Evolutionary conservation across 1,139 yeast genomes (phyloP).

Genomic region (Saccharomyces pastorianus): DNA sequence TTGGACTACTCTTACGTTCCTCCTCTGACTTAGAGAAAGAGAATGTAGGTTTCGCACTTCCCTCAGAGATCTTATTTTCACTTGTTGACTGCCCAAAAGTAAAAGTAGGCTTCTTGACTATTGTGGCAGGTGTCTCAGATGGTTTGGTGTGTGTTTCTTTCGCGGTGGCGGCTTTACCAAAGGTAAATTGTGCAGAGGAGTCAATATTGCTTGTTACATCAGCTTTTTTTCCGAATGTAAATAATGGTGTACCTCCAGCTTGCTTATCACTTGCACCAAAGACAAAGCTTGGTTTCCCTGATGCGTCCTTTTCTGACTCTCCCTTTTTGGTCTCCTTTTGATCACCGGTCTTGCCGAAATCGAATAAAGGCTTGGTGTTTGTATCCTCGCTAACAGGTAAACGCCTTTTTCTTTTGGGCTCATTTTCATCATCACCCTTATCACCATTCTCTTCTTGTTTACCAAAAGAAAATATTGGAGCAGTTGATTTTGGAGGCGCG

Average conservation of each 20-base stretch:
- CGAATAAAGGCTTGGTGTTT: background rate
- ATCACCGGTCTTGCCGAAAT: conserved; percentile 6
- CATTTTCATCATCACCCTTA: conserved; percentile 6
- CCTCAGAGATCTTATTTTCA: background rate
- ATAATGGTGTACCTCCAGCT: background rate
- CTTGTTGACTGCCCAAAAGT: background rate
- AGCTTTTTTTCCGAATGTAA: background rate
- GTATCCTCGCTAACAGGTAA: conserved; percentile 3
- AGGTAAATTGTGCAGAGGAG: background rate
- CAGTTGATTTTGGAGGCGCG: background rate
- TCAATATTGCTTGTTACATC: background rate
- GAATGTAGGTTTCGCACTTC: background rate
- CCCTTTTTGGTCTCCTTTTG: background rate
- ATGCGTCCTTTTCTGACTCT: background rate
- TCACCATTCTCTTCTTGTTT: background rate
- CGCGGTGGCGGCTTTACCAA: background rate
- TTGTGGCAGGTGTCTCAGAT: background rate
- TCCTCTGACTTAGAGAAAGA: background rate
- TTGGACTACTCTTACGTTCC: background rate
- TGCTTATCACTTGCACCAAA: background rate
- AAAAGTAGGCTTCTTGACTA: conserved; percentile 7
- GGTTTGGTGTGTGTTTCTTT: background rate
- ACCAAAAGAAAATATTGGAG: conserved; percentile 3
- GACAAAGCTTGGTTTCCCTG: background rate
- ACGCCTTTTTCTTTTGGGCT: conserved; percentile 11